Conservation (phyloP, 2,329 filamentous ascomycete genomes). For the Fonsecaea pedrosoi region DNA sequence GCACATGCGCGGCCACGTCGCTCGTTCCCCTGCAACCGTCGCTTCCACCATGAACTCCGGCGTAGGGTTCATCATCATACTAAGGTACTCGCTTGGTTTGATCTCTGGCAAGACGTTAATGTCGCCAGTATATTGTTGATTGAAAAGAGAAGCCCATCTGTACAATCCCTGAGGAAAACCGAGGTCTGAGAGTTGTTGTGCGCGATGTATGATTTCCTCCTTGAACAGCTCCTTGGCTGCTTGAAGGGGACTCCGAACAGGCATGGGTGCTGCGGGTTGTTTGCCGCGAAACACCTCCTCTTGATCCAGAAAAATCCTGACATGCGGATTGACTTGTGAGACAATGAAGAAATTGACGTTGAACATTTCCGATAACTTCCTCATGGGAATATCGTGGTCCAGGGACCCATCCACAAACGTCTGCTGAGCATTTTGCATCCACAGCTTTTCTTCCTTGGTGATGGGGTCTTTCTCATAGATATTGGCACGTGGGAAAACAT, state of each 20-base stretch:
- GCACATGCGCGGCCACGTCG: constrained; percentile 89
- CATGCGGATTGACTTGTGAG: constrained; percentile 94
- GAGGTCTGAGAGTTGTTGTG: constrained; percentile 80
- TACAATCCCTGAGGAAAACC: constrained; percentile 80
- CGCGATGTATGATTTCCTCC: constrained; percentile 78
- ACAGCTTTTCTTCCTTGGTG: constrained; percentile 77
- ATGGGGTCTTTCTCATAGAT: constrained; percentile 83
- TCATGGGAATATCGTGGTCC: constrained; percentile 92
- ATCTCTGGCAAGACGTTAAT: constrained; percentile 91
- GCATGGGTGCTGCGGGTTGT: constrained; percentile 36
- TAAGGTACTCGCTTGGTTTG: constrained; percentile 73
- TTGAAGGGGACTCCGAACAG: constrained; percentile 50
- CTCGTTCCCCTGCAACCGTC: constrained; percentile 77
- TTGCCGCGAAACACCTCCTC: constrained; percentile 64
- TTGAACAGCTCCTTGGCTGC: constrained; percentile 75
- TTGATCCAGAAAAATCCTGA: constrained; percentile 81
- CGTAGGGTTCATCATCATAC: constrained; percentile 82
- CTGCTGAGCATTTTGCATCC: constrained; percentile 76
- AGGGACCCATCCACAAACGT: constrained; percentile 94
- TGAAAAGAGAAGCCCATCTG: constrained; percentile 80
- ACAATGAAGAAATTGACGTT: constrained; percentile 99
- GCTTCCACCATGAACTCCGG: constrained; percentile 83
- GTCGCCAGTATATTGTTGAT: constrained; percentile 90
- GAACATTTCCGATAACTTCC: constrained; percentile 88
- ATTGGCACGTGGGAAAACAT: constrained; percentile 77